phyloP scores from a whole-genome alignment of 2,329 filamentous ascomycete genomes.

The Didymella keratinophila region DNA sequence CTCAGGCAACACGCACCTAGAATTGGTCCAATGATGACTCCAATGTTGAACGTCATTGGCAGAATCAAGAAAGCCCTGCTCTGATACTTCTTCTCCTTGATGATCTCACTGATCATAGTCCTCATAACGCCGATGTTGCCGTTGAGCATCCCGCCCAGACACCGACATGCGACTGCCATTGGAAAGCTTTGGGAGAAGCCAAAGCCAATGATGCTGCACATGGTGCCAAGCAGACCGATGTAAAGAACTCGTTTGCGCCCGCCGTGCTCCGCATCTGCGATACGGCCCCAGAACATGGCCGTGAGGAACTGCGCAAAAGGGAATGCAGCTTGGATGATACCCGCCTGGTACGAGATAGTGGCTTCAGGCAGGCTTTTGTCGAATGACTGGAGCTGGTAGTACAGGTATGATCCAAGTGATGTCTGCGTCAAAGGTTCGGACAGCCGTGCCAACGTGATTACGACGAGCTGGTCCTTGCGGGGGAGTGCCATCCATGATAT shows the following conservation, averaged over 20 bases:
- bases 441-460: conserved; percentile 79
- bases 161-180: conserved; percentile 69
- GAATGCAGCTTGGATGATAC: conserved; percentile 79
- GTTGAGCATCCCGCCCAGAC: conserved; percentile 72
- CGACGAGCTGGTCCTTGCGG: conserved; percentile 76
- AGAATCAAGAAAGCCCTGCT: conserved; percentile 65
- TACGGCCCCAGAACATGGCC: conserved; percentile 80
- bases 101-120: conserved; percentile 76
- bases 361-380: conserved; percentile 64
- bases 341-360: conserved; percentile 78
- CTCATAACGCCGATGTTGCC: conserved; percentile 79
- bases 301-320: conserved; percentile 84
- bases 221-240: conserved; percentile 76
- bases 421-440: conserved; percentile 85
- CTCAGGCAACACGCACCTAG: conserved; percentile 36
- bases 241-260: conserved; percentile 82
- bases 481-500: conserved; percentile 78
- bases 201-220: conserved; percentile 71
- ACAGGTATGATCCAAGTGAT: conserved; percentile 72
- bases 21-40: conserved; percentile 57
- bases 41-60: conserved; percentile 73
- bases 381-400: conserved; percentile 87
- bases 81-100: conserved; percentile 71
- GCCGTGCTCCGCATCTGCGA: conserved; percentile 66
- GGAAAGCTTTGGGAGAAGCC: conserved; percentile 72